Evolutionary conservation across 352 stramenopile genomes (phyloP).

Genomic region (Aphanomyces stellatus): DNA sequence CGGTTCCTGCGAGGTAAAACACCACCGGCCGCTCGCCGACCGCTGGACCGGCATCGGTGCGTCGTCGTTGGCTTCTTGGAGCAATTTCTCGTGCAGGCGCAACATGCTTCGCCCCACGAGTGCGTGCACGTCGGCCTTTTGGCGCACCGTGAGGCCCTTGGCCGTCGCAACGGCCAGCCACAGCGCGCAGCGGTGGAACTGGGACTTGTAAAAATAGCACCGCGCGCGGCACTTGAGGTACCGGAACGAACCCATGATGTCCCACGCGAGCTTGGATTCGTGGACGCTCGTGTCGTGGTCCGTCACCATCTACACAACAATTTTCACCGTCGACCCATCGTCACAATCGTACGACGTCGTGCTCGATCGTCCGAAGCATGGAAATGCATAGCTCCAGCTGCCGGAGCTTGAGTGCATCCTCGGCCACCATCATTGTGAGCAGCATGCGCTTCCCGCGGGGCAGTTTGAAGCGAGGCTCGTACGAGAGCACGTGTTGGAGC

Average conservation of each 20-base stretch:
- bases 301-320: slow-evolving; percentile 10
- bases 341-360: slow-evolving; percentile 33
- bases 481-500: slow-evolving; percentile 53
- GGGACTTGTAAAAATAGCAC: slow-evolving; percentile 19
- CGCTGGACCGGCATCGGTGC: background rate
- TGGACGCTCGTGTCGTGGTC: background rate
- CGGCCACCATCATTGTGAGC: slow-evolving; percentile 65
- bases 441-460: slow-evolving; percentile 72
- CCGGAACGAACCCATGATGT: slow-evolving; percentile 66
- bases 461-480: slow-evolving; percentile 37
- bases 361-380: slow-evolving; percentile 64
- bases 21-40: background rate
- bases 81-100: background rate
- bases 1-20: background rate
- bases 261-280: slow-evolving; percentile 47
- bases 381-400: slow-evolving; percentile 67
- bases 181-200: slow-evolving; percentile 3
- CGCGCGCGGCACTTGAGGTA: slow-evolving; percentile 27
- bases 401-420: slow-evolving; percentile 64
- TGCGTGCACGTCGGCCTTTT: background rate
- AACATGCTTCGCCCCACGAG: background rate
- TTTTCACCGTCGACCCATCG: slow-evolving; percentile 33
- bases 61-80: slow-evolving; percentile 1
- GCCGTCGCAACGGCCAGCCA: slow-evolving; percentile 7
- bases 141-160: slow-evolving; percentile 1